These are phyloP conservation scores for Trifolium dubium DNA, from an alignment of 306 rosid species.

Conservation along the genomic window DNA sequence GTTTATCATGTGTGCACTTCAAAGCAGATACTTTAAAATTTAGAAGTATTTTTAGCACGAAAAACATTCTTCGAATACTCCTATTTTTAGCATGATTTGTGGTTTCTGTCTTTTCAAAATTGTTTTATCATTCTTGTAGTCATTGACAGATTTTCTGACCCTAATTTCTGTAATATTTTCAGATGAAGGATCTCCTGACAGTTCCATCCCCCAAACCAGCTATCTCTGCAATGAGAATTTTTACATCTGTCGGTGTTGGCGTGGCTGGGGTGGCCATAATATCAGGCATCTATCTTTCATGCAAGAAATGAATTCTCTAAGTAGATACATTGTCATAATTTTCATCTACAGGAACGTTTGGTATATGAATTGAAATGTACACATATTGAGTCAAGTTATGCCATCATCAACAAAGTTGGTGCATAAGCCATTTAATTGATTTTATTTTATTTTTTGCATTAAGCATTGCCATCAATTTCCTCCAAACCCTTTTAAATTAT, in stretches of 20 bases:
- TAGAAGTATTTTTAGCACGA: neutral
- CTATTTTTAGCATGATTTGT: neutral
- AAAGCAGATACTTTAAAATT: conserved; percentile 22
- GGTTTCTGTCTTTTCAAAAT: conserved; percentile 9
- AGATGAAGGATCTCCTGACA: conserved; percentile 80
- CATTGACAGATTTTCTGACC: conserved; percentile 21
- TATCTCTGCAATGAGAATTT: conserved; percentile 50
- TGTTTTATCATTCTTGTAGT: neutral
- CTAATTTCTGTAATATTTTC: conserved; percentile 19
- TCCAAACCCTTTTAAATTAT: conserved; percentile 3
- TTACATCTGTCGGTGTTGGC: conserved; percentile 61
- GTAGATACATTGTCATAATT: neutral
- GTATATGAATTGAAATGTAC: conserved; percentile 17
- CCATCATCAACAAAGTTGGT: conserved; percentile 43
- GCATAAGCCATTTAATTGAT: neutral
- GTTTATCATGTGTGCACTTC: neutral
- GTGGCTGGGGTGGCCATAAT: conserved; percentile 77
- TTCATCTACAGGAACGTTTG: conserved; percentile 13
- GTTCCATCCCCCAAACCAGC: conserved; percentile 55
- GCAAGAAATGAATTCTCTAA: conserved; percentile 57
- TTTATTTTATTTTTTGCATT: neutral
- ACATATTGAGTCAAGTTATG: conserved; percentile 10
- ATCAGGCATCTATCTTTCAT: conserved; percentile 75
- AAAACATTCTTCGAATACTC: conserved; percentile 3
- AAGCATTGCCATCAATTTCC: neutral